Conservation (phyloP, 352 stramenopile species). For the Phytophthora cactorum region DNA sequence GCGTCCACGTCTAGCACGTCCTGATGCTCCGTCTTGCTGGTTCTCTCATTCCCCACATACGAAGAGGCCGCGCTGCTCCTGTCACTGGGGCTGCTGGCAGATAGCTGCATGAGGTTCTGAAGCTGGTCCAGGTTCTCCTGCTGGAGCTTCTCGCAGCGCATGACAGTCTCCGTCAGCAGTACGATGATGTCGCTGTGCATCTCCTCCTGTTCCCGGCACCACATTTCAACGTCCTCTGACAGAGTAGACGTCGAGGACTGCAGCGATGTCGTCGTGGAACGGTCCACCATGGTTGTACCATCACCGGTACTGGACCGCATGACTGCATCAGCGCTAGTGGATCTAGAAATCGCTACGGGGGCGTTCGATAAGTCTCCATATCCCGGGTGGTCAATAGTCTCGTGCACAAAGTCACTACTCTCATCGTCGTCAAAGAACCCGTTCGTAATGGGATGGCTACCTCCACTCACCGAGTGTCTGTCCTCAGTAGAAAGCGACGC, state of each 20-base stretch:
- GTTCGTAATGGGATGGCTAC: slow-evolving; percentile 8
- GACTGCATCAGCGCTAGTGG: neutral
- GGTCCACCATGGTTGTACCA: slow-evolving; percentile 26
- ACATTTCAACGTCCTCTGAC: slow-evolving; percentile 81
- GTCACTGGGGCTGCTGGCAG: slow-evolving; percentile 40
- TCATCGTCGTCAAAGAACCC: slow-evolving; percentile 33
- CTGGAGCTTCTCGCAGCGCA: slow-evolving; percentile 82
- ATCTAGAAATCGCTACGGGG: slow-evolving; percentile 11
- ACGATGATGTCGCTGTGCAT: slow-evolving; percentile 87
- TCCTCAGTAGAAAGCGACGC: neutral
- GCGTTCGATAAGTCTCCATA: slow-evolving; percentile 20
- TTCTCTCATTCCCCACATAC: slow-evolving; percentile 21
- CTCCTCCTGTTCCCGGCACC: slow-evolving; percentile 83
- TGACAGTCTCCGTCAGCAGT: slow-evolving; percentile 81
- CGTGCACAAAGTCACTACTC: slow-evolving; percentile 30
- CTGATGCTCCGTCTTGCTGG: slow-evolving; percentile 16
- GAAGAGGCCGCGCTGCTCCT: slow-evolving; percentile 32
- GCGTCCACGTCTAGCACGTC: slow-evolving; percentile 23
- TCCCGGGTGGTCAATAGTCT: slow-evolving; percentile 20
- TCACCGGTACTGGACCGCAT: slow-evolving; percentile 14
- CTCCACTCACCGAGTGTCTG: slow-evolving; percentile 26
- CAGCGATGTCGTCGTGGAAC: slow-evolving; percentile 51
- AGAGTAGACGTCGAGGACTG: slow-evolving; percentile 64
- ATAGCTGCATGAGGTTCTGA: slow-evolving; percentile 83
- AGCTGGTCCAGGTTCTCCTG: slow-evolving; percentile 86